Evolutionary conservation across 495 filamentous ascomycete species (phyloP).

Genomic region (Penicillium pancosmium): DNA sequence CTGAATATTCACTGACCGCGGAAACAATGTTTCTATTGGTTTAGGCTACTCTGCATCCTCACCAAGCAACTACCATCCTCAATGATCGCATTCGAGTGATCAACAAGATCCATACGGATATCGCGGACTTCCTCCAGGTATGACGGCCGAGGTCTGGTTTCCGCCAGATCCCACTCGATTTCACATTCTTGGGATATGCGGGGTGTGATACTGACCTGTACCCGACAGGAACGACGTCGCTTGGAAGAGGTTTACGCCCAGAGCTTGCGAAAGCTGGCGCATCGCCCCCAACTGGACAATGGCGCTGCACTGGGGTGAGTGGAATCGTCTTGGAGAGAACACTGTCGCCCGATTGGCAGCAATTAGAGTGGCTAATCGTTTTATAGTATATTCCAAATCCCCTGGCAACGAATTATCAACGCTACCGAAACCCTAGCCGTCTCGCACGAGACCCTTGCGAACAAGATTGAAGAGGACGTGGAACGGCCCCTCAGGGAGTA

Average conservation of each 20-base stretch:
- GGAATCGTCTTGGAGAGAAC: slow-evolving; percentile 3
- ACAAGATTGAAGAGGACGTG: slow-evolving; percentile 87
- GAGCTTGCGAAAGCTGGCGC: slow-evolving; percentile 78
- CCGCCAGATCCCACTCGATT: slow-evolving; percentile 11
- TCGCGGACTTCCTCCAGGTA: slow-evolving; percentile 98
- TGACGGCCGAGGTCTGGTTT: slow-evolving; percentile 13
- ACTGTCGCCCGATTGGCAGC: background rate
- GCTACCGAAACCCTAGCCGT: slow-evolving; percentile 78
- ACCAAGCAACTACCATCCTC: slow-evolving; percentile 80
- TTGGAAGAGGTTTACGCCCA: slow-evolving; percentile 90
- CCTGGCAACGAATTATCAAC: slow-evolving; percentile 89
- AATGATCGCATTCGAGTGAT: slow-evolving; percentile 89
- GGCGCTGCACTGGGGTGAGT: slow-evolving; percentile 82
- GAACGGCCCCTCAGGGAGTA: slow-evolving; percentile 82
- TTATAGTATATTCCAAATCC: slow-evolving; percentile 79
- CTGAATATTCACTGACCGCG: slow-evolving; percentile 15
- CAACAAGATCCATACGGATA: slow-evolving; percentile 81
- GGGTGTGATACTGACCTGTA: slow-evolving; percentile 15
- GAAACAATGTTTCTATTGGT: slow-evolving; percentile 13
- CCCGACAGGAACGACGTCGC: slow-evolving; percentile 79
- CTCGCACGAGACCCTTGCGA: slow-evolving; percentile 81
- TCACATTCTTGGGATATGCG: slow-evolving; percentile 14
- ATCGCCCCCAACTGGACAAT: slow-evolving; percentile 68
- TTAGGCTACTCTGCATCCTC: slow-evolving; percentile 80
- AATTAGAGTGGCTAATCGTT: slow-evolving; percentile 7